A percentile compares a stretch with the other conserved stretches of the same genome.
Conservation (phyloP, 371 early-diverging fungal species). For the Mucor plumbeus region DNA sequence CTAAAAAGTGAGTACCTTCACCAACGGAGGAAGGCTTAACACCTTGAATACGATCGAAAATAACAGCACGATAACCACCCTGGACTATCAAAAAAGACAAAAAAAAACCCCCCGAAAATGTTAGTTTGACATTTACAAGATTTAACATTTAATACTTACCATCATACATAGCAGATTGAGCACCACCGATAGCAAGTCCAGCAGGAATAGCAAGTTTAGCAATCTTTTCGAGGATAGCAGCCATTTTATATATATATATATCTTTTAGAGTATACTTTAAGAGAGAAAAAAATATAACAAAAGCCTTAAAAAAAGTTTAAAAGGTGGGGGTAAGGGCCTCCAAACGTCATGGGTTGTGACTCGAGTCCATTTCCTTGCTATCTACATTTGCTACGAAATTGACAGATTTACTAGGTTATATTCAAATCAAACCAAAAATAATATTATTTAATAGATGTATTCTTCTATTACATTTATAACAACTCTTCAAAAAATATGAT, state of each 20-base stretch:
- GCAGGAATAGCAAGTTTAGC: constrained; percentile 72
- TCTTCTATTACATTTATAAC: too few species aligned
- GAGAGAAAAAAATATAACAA: constrained; percentile 5
- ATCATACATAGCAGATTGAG: constrained; percentile 91
- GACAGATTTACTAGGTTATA: background rate
- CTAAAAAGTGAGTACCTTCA: constrained; percentile 97
- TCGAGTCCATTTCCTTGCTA: background rate
- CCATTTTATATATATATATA: constrained; percentile 28
- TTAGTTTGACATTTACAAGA: constrained; percentile 22
- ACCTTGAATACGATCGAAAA: constrained; percentile 96
- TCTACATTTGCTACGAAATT: background rate
- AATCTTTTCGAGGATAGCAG: constrained; percentile 59
- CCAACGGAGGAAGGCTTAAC: constrained; percentile 79
- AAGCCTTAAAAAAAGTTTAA: background rate
- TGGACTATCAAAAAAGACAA: constrained; percentile 65
- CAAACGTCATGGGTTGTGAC: constrained; percentile 15
- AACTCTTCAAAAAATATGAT: too few species aligned
- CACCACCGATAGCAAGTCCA: constrained; percentile 68
- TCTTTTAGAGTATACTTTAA: constrained; percentile 12
- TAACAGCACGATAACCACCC: constrained; percentile 96
- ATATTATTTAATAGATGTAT: too few species aligned
- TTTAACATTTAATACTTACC: constrained; percentile 61
- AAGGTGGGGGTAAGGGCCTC: background rate
- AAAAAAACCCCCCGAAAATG: constrained; percentile 11
- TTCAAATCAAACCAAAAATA: too few species aligned